These are phyloP conservation scores for Yamadazyma diospyri DNA, from an alignment of 1,139 yeast species.

Conservation along the genomic window DNA sequence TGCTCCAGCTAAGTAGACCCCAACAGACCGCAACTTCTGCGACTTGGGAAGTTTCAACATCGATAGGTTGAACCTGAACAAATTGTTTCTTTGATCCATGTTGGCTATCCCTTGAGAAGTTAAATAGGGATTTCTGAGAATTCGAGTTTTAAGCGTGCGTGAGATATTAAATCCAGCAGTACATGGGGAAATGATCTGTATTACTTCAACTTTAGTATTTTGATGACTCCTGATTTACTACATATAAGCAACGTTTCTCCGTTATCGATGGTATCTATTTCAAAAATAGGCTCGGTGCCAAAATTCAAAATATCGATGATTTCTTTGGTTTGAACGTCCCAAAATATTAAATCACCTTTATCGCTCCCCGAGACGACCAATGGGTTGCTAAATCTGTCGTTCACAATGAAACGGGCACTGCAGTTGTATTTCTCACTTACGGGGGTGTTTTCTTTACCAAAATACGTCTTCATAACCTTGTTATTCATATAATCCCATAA, in stretches of 20 bases:
- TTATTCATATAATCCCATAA: conserved; percentile 83
- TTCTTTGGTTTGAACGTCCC: conserved; percentile 75
- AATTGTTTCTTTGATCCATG: conserved; percentile 34
- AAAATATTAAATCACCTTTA: conserved; percentile 53
- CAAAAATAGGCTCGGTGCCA: conserved; percentile 41
- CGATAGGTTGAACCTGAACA: conserved; percentile 50
- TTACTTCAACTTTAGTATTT: conserved; percentile 6
- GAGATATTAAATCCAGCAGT: no score
- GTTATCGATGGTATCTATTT: conserved; percentile 38
- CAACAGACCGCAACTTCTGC: conserved; percentile 65
- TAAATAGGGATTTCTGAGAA: neutral
- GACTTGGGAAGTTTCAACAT: conserved; percentile 62
- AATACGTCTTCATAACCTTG: conserved; percentile 71
- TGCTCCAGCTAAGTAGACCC: conserved; percentile 74
- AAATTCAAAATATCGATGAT: conserved; percentile 36
- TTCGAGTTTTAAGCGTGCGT: no score
- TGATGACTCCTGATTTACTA: conserved; percentile 23
- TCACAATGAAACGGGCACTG: conserved; percentile 45
- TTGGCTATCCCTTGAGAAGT: neutral
- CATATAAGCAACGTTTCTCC: conserved; percentile 42
- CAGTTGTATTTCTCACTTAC: conserved; percentile 47
- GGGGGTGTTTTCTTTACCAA: conserved; percentile 30
- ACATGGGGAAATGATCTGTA: no score
- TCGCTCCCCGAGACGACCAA: conserved; percentile 68
- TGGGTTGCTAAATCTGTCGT: conserved; percentile 21